These are phyloP conservation scores for Laguncularia racemosa DNA, from an alignment of 345 rosid species.

Conservation along the genomic window DNA sequence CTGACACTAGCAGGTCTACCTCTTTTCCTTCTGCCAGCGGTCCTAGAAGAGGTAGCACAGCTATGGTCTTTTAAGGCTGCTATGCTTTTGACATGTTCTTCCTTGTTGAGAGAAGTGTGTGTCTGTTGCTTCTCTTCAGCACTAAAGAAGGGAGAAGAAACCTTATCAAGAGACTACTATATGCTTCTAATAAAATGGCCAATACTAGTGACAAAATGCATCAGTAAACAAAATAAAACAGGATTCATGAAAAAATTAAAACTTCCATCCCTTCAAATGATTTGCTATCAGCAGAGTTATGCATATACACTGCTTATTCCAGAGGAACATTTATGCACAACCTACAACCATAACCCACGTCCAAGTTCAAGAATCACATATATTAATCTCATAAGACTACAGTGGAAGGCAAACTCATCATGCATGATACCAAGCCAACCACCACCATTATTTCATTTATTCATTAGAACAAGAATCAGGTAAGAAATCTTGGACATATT, in stretches of 20 bases:
- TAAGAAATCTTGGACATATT: too few relatives aligned
- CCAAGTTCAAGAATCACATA: not conserved
- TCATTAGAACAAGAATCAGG: too few relatives aligned
- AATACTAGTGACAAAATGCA: too few relatives aligned
- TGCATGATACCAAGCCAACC: too few relatives aligned
- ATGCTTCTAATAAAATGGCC: too few relatives aligned
- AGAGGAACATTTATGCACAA: not conserved
- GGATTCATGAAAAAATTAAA: too few relatives aligned
- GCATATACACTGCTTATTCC: not conserved
- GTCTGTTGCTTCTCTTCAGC: slow-evolving; percentile 5
- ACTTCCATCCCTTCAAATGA: too few relatives aligned
- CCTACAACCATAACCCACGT: not conserved
- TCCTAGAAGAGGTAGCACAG: slow-evolving; percentile 14
- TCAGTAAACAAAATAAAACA: too few relatives aligned
- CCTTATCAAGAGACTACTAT: too few relatives aligned
- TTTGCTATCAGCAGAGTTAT: not conserved
- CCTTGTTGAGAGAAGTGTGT: slow-evolving; percentile 6
- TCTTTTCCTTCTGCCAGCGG: slow-evolving; percentile 36
- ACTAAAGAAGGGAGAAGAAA: not conserved
- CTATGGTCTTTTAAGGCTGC: not conserved
- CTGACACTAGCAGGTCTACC: slow-evolving; percentile 40
- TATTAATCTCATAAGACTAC: too few relatives aligned
- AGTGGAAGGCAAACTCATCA: too few relatives aligned
- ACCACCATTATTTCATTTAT: too few relatives aligned
- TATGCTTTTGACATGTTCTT: not conserved